phyloP scores from a whole-genome alignment of 371 early-diverging fungal genomes.

The Syncephalastrum contaminatum region DNA sequence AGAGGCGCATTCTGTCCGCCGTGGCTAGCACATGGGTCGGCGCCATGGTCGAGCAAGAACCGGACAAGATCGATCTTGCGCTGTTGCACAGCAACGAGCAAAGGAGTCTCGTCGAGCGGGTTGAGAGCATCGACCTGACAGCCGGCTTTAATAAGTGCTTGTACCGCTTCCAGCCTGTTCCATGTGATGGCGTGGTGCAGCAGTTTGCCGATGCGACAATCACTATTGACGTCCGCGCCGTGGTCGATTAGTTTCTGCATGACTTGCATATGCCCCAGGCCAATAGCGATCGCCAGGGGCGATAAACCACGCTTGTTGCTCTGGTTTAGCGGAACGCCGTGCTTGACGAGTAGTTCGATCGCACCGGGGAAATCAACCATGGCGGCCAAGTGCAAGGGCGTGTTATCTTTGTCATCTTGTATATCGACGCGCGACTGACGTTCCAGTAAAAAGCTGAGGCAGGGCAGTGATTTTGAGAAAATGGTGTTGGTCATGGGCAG shows the following conservation, averaged over 20 bases:
- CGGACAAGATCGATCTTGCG: constrained; percentile 46
- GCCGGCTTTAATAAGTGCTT: constrained; percentile 26
- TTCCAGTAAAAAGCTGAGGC: constrained; percentile 32
- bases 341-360: constrained; percentile 22
- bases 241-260: constrained; percentile 23
- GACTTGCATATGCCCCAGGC: constrained; percentile 27
- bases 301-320: constrained; percentile 37
- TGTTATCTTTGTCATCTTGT: constrained; percentile 66
- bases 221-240: constrained; percentile 40
- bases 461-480: constrained; percentile 27
- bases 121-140: constrained; percentile 39
- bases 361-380: constrained; percentile 28
- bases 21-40: constrained; percentile 29
- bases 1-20: constrained; percentile 30
- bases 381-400: constrained; percentile 52
- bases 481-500: constrained; percentile 51
- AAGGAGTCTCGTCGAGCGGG: constrained; percentile 42
- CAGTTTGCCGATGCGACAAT: constrained; percentile 29
- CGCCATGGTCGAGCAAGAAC: constrained; percentile 35
- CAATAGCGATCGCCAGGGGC: constrained; percentile 45
- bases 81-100: constrained; percentile 48
- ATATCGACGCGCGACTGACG: constrained; percentile 41
- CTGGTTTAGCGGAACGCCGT: constrained; percentile 22
- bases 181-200: constrained; percentile 48
- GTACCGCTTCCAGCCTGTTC: constrained; percentile 43